Conservation (phyloP, 768 basidiomycete species). For the Pleurotus tuoliensis region DNA sequence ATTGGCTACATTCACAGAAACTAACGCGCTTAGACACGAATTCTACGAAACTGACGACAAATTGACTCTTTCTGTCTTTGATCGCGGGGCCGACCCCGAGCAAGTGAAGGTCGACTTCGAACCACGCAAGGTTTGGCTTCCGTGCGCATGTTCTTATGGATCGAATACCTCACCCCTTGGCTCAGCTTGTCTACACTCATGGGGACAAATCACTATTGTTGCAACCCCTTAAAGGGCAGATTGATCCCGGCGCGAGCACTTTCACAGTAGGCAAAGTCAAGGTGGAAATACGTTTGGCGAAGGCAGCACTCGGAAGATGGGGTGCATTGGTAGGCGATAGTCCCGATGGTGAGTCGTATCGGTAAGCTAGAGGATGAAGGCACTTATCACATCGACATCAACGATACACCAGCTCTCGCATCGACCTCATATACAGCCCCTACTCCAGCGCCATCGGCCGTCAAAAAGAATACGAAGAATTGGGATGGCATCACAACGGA, state of each 20-base stretch:
- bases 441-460: conserved; percentile 31
- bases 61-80: conserved; percentile 72
- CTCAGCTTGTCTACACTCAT: conserved; percentile 56
- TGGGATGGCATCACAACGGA: conserved; percentile 83
- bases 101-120: conserved; percentile 61
- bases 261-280: conserved; percentile 82
- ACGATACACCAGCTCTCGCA: conserved; percentile 20
- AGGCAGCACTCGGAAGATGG: conserved; percentile 71
- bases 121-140: conserved; percentile 50
- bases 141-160: neutral
- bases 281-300: conserved; percentile 77
- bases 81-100: conserved; percentile 67
- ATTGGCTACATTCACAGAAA: neutral
- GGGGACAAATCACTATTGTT: conserved; percentile 70
- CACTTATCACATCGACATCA: neutral
- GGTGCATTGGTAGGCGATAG: conserved; percentile 67
- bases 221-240: conserved; percentile 79
- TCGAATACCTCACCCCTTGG: neutral
- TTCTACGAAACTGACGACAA: conserved; percentile 85
- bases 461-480: conserved; percentile 60
- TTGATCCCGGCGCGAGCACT: conserved; percentile 58
- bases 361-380: neutral
- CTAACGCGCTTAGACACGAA: conserved; percentile 54
- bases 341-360: conserved; percentile 59
- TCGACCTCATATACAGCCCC: conserved; percentile 22